Percentiles rank a stretch among this genome's conserved stretches.
These are phyloP conservation scores for Linnemannia exigua DNA, from an alignment of 192 early-diverging fungal species.

Conservation along the genomic window DNA sequence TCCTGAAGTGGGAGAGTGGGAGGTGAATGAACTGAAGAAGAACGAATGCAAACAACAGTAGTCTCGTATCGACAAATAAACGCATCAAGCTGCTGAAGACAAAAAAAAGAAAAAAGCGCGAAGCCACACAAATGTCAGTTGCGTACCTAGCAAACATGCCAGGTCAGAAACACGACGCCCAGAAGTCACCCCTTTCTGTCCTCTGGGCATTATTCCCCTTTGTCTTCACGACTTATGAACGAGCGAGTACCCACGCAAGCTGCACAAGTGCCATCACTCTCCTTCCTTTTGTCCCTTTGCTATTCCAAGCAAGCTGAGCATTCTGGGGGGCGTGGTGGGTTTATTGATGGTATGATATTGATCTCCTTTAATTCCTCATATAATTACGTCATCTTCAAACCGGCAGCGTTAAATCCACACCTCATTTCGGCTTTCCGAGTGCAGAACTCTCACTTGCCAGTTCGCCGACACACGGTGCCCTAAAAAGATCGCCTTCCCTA, in stretches of 20 bases:
- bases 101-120: neutral
- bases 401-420: neutral
- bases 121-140: conserved; percentile 1
- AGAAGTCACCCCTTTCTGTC: too few species aligned
- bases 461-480: conserved; percentile 2
- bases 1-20: neutral
- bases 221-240: neutral
- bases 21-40: neutral
- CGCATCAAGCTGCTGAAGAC: neutral
- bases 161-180: neutral
- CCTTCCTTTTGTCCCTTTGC: too few species aligned
- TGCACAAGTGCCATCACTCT: too few species aligned
- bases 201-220: neutral
- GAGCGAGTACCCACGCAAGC: neutral
- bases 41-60: neutral
- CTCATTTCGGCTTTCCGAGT: neutral
- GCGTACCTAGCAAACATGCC: neutral
- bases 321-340: too few species aligned
- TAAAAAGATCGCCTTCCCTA: neutral
- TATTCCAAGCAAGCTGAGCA: too few species aligned
- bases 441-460: neutral
- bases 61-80: neutral
- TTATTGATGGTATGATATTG: too few species aligned
- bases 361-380: neutral
- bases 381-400: neutral